Base-by-base conservation (phyloP, 106 monocot genomes). In the Posidonia australis region DNA sequence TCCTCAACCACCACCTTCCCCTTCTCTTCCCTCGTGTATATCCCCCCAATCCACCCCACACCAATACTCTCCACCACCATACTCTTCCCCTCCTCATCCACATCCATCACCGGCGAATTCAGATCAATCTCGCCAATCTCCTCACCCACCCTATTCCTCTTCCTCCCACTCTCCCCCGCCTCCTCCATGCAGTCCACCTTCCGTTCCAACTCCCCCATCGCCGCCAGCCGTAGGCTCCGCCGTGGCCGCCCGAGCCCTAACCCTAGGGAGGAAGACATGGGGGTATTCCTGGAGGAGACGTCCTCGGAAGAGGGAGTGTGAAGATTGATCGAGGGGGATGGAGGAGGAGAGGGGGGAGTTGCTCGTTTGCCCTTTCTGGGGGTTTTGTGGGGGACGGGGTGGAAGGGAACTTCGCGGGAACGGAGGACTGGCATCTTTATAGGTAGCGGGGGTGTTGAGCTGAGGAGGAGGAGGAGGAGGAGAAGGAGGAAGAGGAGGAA, bases 221-320 rank as follows among this genome's bases (percentile, higher is more conserved):
- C 14, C 13, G 77, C 61, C 47, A 89, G 71, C 30, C 82, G 78
- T 31, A 72, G 66, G 70, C 85, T 82, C 29, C 78, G 72, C 60
- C 77, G 65, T 21, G 44, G 68, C 6, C 16, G 11, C 9, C 65
- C 7, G 5, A 64, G 0, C 52, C 64, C 54, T 56, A 45, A n/a
- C 11, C n/a, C 19, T 18, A 29, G 14, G 44, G 63, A 45, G 5
- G 74, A 10, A 14, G 58, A 16, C 21, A 70, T 6, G 11, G 59
- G 25, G 22, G 46, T 9, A 20, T 13, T 43, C 10, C 45, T 1
- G 6, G 65, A 30, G 10, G 44, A 5, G 1, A 42, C 61, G 23
- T 10, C 51, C 18, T 61, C 69, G 5, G 52, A 25, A 26, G 70
- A 55, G 17, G 80, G 58, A 56, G 69, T 62, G 18, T 27, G 44